Conservation (phyloP, 2,329 filamentous ascomycete species). For the Fusarium sulawesiense region DNA sequence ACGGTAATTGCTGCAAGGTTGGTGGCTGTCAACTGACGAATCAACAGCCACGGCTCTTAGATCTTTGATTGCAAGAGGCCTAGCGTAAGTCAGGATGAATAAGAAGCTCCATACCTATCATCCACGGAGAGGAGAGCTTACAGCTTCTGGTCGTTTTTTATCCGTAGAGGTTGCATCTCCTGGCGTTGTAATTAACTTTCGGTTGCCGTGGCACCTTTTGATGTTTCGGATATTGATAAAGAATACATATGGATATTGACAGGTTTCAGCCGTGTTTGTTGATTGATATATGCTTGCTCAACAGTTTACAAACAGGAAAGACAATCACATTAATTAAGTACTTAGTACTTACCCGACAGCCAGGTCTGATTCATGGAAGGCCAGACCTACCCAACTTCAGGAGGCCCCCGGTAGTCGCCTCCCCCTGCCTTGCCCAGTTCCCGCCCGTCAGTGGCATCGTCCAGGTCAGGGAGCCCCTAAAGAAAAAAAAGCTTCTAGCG, state of each 20-base stretch:
- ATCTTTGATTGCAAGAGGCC: slow-evolving; percentile 34
- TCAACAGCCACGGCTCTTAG: slow-evolving; percentile 26
- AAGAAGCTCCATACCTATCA: slow-evolving; percentile 17
- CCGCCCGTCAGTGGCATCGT: not conserved
- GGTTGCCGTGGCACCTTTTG: slow-evolving; percentile 25
- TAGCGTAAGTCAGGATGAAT: slow-evolving; percentile 24
- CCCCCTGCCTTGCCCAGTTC: slow-evolving; percentile 25
- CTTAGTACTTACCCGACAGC: not conserved
- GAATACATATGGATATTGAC: not conserved
- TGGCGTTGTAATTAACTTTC: slow-evolving; percentile 4
- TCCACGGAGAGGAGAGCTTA: not conserved
- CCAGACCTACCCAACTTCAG: not conserved
- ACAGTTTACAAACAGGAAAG: slow-evolving; percentile 1
- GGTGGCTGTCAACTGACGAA: slow-evolving; percentile 26
- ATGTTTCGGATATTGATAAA: not conserved
- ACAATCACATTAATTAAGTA: not conserved
- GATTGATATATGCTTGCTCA: slow-evolving; percentile 1
- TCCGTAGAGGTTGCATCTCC: slow-evolving; percentile 2
- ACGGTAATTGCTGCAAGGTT: slow-evolving; percentile 34
- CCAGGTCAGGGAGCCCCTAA: slow-evolving; percentile 29
- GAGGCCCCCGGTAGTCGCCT: slow-evolving; percentile 26
- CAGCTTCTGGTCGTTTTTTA: not conserved
- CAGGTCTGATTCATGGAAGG: not conserved
- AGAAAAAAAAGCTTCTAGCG: slow-evolving; percentile 37
- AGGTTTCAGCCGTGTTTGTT: slow-evolving; percentile 6